Evolutionary conservation across 2,329 filamentous ascomycete species (phyloP), one percentile per base, ranked within the genome.

Genomic region (Biscogniauxia mediterranea): DNA sequence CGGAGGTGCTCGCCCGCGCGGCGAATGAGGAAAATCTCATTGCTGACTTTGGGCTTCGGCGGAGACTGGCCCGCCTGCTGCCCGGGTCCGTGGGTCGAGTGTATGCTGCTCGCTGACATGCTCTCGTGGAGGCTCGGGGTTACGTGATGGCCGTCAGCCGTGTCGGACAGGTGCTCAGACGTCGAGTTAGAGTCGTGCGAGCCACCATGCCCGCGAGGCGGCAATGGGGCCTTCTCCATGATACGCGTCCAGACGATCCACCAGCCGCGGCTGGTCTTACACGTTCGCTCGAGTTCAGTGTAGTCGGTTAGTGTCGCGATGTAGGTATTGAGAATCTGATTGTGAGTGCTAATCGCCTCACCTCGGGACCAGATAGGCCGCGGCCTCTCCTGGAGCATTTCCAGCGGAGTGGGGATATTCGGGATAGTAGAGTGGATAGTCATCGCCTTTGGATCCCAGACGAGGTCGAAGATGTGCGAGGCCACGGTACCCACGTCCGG

Each of bases 201-300:
- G 46, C 19, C 38, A 13, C 38, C 19, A 11, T 38, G 17, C 21
- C 23, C 17, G 32, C n/a, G 51, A 3, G 52, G 4, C 17, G 51
- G 52, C 3, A 19, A 60, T n/a, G 55, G 8, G 7, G 68, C 67
- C 8, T 64, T 66, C 56, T 71, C 80, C 5, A 82, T 69, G 21
- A 88, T 76, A 23, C 85, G 79, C 54, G 81, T 86, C 87, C 87
- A 90, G 25, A 89, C 85, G 28, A 90, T 79, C 87, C 88, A 90
- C 85, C 87, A 90, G 0, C 86, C 87, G 38, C 86, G 82, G 53
- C 78, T 85, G 3, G 87, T 89, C 78, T 89, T 89, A 68, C 83
- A 85, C 1, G 86, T 89, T 20, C 85, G 79, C 71, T 90, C 87
- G 3, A 84, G 71, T 62, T 85, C 83, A 3, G 74, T 73, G 17